Conservation (phyloP, 176 grass and related monocot genomes). For the Ensete ventricosum region DNA sequence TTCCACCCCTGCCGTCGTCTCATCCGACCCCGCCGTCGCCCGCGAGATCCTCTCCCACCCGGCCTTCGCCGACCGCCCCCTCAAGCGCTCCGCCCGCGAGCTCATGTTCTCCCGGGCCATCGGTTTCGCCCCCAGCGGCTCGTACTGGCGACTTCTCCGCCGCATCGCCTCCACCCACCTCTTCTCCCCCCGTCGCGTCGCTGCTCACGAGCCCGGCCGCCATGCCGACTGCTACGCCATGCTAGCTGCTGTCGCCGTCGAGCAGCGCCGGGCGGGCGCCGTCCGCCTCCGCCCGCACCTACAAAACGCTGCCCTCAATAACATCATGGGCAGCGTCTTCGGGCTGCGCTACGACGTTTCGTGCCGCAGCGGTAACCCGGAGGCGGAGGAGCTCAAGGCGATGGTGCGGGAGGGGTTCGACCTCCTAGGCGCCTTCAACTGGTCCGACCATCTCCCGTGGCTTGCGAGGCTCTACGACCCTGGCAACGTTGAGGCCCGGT, state of each 20-base stretch:
- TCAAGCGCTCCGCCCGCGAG: constrained; percentile 16
- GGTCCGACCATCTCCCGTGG: constrained; percentile 73
- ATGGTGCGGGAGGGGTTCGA: constrained; percentile 82
- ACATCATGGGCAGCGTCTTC: constrained; percentile 83
- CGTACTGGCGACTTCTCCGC: constrained; percentile 60
- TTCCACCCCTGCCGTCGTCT: constrained; percentile 13
- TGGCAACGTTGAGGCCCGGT: constrained; percentile 29
- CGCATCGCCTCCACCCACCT: constrained; percentile 67
- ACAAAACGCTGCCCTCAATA: constrained; percentile 61
- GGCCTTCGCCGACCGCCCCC: constrained; percentile 8
- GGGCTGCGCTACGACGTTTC: constrained; percentile 40
- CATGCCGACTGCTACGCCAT: constrained; percentile 42
- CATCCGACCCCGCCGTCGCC: constrained; percentile 7
- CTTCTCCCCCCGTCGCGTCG: constrained; percentile 58
- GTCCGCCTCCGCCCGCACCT: constrained; percentile 49
- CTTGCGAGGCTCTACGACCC: constrained; percentile 50
- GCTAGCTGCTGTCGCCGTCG: constrained; percentile 22
- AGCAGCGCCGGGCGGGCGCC: constrained; percentile 21
- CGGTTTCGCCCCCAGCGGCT: constrained; percentile 6
- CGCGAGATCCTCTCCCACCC: constrained; percentile 20
- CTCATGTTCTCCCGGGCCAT: constrained; percentile 19
- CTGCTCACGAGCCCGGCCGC: constrained; percentile 47
- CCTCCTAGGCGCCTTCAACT: constrained; percentile 73
- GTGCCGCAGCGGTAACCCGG: not conserved
- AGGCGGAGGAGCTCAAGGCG: constrained; percentile 42